Evolutionary conservation across 495 filamentous ascomycete species (phyloP), one percentile per base, ranked within the genome.

Genomic region (Aspergillus haitiensis): DNA sequence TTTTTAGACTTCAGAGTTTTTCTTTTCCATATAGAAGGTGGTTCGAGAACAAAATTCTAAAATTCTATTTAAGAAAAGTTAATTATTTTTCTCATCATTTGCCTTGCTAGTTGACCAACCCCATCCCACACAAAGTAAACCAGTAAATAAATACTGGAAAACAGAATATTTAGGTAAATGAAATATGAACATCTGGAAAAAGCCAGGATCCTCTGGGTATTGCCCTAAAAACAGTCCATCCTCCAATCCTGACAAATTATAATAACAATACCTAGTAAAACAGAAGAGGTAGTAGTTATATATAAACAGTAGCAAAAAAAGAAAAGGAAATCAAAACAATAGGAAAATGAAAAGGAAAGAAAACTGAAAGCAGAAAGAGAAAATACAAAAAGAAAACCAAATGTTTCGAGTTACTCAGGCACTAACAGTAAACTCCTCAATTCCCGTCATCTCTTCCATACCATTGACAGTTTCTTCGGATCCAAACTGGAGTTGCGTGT

Each of bases 401-500:
- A 27, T 1, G 21, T 27, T n/a, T n/a, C 21, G 3, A 27, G 21
- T 27, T 27, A 27, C 21, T 51, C 65, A 77, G 51, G 70, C 64
- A 33, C 69, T 68, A 16, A 68, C 68, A 32, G 67, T 61, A 61
- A 61, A 75, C 10, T 77, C 74, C 40, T 77, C 74, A 15, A 77
- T 48, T 2, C 66, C 56, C 13, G 75, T 61, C 42, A 73, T 65
- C 6, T 77, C 74, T 11, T 77, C 74, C 46, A 75, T 72, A n/a
- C 50, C 58, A 34, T 62, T 65, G 48, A 70, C 69, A 3, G 64
- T 37, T 18, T 73, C 74, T 5, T 51, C 48, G 12, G 48, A 32
- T 34, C 48, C 48, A 51, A 51, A 51, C 8, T 64, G 63, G 12
- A 70, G 63, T 21, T 63, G 63, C 13, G 60, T 58, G 35, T 61